phyloP scores from a whole-genome alignment of 140 eudicot species.

The Flaveria floridana region DNA sequence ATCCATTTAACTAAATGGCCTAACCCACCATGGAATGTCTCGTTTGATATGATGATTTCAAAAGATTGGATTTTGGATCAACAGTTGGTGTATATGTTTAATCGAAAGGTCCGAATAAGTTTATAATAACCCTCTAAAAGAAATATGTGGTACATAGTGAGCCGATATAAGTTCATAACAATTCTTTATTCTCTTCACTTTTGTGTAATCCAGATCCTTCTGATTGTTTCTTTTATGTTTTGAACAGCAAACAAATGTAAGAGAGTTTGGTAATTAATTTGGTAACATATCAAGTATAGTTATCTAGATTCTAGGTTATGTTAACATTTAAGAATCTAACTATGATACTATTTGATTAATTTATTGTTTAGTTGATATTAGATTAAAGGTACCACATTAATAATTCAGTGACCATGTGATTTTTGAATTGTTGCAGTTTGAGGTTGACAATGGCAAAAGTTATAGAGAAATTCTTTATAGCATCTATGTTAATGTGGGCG shows the following conservation, averaged over 20 bases:
- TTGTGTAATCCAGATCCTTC: not conserved
- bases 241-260: not conserved
- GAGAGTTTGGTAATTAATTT: not conserved
- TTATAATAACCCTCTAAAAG: not conserved
- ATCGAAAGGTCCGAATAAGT: not conserved
- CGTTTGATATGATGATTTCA: too few species aligned
- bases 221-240: not conserved
- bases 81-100: too few species aligned
- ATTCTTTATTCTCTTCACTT: too few species aligned
- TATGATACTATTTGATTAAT: not conserved
- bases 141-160: too few species aligned
- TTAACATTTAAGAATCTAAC: not conserved
- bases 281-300: not conserved
- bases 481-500: slow-evolving; percentile 78
- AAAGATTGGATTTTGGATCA: too few species aligned
- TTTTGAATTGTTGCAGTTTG: slow-evolving; percentile 27
- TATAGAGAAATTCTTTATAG: slow-evolving; percentile 59
- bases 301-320: not conserved
- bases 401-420: not conserved
- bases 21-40: too few species aligned
- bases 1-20: too few species aligned
- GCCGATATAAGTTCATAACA: too few species aligned
- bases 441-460: slow-evolving; percentile 44
- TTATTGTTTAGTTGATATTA: not conserved
- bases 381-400: not conserved